phyloP scores from a whole-genome alignment of 2,329 filamentous ascomycete genomes.

The Paecilomyces sp. region DNA sequence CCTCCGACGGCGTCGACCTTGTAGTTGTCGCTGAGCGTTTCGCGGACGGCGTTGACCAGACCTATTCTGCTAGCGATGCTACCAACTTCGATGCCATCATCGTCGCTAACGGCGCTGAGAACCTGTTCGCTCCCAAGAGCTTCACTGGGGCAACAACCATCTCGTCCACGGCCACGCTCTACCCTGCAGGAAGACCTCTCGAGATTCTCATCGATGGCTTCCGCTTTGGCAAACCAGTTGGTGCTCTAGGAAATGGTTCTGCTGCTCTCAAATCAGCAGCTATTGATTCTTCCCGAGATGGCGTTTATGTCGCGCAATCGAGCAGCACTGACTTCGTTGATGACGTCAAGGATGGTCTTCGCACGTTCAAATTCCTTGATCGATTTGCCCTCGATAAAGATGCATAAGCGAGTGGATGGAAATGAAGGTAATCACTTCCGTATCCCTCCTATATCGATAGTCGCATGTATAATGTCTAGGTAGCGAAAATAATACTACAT shows the following conservation, averaged over 20 bases:
- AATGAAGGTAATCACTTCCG: background rate
- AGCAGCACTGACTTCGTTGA: constrained; percentile 35
- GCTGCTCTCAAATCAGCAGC: constrained; percentile 36
- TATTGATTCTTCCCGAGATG: constrained; percentile 30
- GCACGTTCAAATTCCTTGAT: constrained; percentile 58
- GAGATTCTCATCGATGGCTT: constrained; percentile 59
- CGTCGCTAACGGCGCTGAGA: constrained; percentile 47
- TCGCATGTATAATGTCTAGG: background rate
- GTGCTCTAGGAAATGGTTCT: constrained; percentile 46
- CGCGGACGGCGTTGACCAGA: constrained; percentile 49
- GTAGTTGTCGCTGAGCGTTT: constrained; percentile 57
- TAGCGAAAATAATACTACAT: background rate
- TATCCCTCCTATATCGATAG: background rate
- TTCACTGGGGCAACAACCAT: constrained; percentile 14
- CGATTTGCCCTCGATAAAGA: constrained; percentile 53
- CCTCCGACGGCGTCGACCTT: constrained; percentile 44
- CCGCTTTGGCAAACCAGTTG: constrained; percentile 64
- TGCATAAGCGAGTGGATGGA: background rate
- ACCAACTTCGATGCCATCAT: constrained; percentile 44
- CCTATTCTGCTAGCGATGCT: constrained; percentile 59
- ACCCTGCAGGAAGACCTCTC: constrained; percentile 55
- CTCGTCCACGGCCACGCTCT: constrained; percentile 46
- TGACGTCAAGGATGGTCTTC: constrained; percentile 52
- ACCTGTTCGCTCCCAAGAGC: constrained; percentile 39
- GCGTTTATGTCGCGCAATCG: constrained; percentile 25